Percentiles rank a stretch among this genome's conserved stretches.
Evolutionary conservation across 2,329 filamentous ascomycete genomes (phyloP).

Genomic region (Alternaria sp.): DNA sequence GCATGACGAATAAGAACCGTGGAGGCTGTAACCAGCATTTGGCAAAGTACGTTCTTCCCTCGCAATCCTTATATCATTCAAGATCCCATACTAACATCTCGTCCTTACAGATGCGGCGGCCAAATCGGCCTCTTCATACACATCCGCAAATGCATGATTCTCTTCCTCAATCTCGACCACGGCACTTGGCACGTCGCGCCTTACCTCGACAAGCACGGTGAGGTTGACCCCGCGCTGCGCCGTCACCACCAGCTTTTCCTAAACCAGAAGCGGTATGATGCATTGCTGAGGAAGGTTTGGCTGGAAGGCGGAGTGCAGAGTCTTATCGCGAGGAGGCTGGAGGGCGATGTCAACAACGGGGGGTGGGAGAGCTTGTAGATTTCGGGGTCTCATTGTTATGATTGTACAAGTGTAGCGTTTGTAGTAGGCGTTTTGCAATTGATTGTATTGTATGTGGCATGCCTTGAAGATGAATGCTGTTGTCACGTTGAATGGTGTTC

Average conservation of each 20-base stretch:
- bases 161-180: conserved; percentile 81
- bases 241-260: conserved; percentile 89
- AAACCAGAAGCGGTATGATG: conserved; percentile 93
- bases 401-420: not conserved
- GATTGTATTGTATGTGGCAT: not conserved
- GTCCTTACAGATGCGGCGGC: conserved; percentile 72
- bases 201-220: conserved; percentile 94
- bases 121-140: conserved; percentile 95
- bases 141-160: conserved; percentile 91
- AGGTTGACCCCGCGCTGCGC: conserved; percentile 86
- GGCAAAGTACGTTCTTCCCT: conserved; percentile 67
- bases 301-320: conserved; percentile 85
- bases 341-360: conserved; percentile 95
- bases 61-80: conserved; percentile 16
- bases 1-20: conserved; percentile 68
- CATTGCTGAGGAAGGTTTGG: conserved; percentile 84
- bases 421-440: not conserved
- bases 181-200: conserved; percentile 88
- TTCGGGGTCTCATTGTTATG: not conserved
- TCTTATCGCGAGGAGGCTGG: conserved; percentile 85
- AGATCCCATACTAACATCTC: not conserved
- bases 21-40: conserved; percentile 85
- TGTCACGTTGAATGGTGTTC: no score
- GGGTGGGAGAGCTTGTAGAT: conserved; percentile 81
- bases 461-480: no score